Percentiles rank a stretch among this genome's conserved stretches.
These are phyloP conservation scores for Pisolithus albus DNA, from an alignment of 768 basidiomycete genomes.

Conservation along the genomic window DNA sequence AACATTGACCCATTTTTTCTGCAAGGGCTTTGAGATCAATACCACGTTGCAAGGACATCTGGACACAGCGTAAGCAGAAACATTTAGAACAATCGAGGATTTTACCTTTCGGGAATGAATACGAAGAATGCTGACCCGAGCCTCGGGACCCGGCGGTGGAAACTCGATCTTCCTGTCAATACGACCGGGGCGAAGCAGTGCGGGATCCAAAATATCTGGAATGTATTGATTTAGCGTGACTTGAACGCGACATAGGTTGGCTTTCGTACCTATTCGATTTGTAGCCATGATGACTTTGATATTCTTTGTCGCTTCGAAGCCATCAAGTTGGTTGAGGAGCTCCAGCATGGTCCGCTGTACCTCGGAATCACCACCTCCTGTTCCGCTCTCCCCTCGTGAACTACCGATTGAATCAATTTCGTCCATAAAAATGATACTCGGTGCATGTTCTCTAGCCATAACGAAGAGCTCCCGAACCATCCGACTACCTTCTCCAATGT, in stretches of 20 bases:
- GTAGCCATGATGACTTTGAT: constrained; percentile 95
- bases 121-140: constrained; percentile 92
- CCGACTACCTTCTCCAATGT: constrained; percentile 92
- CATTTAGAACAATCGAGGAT: constrained; percentile 1
- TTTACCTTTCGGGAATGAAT: constrained; percentile 91
- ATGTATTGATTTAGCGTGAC: neutral
- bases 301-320: constrained; percentile 78
- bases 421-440: constrained; percentile 99
- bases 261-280: constrained; percentile 76
- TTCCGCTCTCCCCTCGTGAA: constrained; percentile 75
- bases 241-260: neutral
- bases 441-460: constrained; percentile 96
- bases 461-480: constrained; percentile 98
- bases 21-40: constrained; percentile 95
- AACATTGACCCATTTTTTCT: constrained; percentile 99
- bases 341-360: constrained; percentile 91
- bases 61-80: neutral
- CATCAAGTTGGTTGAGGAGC: constrained; percentile 81
- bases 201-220: constrained; percentile 88
- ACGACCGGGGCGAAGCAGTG: constrained; percentile 87
- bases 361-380: constrained; percentile 80
- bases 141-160: constrained; percentile 95
- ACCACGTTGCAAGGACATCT: constrained; percentile 97
- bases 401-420: constrained; percentile 98
- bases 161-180: constrained; percentile 99